Base-by-base conservation (phyloP, 345 rosid genomes). In the Toxicodendron radicans region DNA sequence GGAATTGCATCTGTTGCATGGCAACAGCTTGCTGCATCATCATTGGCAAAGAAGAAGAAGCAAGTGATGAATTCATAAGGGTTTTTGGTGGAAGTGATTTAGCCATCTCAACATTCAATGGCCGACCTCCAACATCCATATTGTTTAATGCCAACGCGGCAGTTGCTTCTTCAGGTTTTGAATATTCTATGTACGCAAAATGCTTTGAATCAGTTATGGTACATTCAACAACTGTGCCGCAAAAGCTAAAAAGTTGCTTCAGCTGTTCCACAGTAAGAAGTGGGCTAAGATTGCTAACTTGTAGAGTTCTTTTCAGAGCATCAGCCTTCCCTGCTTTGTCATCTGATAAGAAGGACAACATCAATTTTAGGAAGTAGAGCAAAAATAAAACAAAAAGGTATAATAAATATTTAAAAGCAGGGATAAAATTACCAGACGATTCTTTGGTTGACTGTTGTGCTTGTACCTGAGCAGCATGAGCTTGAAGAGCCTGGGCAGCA, bases 11-110 rank as follows among this genome's bases (percentile, higher is more conserved):
- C 78, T 95, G 99, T 79, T 95, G 99, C 94, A 92, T 91, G 24
- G 94, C 95, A 76, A 95, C 99, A 71, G 99, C 99, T 83, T 95
- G 99, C 86, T 95, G 99, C 98, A 95, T 92, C 92, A 94, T 90
- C 89, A 95, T 82, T 72, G 97, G 99, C 74, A 95, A 83, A 68
- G 98, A 91, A 62, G 99, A 90, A 21, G 95, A 83, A 70, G 88
- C 75, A 49, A 72, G 35, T 38, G 95, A 79, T 75, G 90, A 83
- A 76, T 80, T 85, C 65, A 78, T 53, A 43, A 66, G 64, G 73
- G 91, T 81, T 80, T 95, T 95, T 41, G 73, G 88, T 71, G 99
- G 99, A 82, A 92, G 94, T 3, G 94, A 76, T 85, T 95, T 95
- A 57, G 97, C 98, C 94, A 92, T 95, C 86, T 89, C 99, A 77